phyloP scores from a whole-genome alignment of 2,329 filamentous ascomycete species.

The Pseudogymnoascus sp. region DNA sequence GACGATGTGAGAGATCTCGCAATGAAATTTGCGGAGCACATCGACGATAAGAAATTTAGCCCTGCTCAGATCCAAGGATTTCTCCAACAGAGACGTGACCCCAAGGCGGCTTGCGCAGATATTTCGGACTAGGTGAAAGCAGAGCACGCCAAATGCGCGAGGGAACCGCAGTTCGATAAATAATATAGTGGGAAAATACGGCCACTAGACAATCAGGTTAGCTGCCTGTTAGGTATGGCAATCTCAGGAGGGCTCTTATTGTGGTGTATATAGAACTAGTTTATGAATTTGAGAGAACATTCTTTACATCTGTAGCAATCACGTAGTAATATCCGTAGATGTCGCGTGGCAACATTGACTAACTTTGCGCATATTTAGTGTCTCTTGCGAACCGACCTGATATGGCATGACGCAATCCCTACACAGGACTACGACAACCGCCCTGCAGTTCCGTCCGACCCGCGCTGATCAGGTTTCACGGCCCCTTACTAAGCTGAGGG shows the following conservation, averaged over 20 bases:
- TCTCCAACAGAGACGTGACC: slow-evolving; percentile 49
- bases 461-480: not conserved
- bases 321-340: not conserved
- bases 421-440: not conserved
- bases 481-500: not conserved
- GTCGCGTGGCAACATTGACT: not conserved
- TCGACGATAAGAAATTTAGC: slow-evolving; percentile 45
- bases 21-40: slow-evolving; percentile 39
- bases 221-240: not conserved
- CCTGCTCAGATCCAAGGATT: slow-evolving; percentile 60
- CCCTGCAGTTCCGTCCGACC: not conserved
- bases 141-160: not conserved
- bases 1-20: slow-evolving; percentile 29
- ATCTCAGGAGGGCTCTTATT: not conserved
- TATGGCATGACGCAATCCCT: no score
- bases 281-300: not conserved
- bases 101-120: slow-evolving; percentile 36
- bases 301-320: not conserved
- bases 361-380: not conserved
- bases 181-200: not conserved
- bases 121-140: not conserved
- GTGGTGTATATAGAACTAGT: not conserved
- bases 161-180: not conserved
- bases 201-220: not conserved
- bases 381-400: no score